These are phyloP conservation scores for Blastobotrys mokoenaii DNA, from an alignment of 805 yeast genomes.

Conservation along the genomic window DNA sequence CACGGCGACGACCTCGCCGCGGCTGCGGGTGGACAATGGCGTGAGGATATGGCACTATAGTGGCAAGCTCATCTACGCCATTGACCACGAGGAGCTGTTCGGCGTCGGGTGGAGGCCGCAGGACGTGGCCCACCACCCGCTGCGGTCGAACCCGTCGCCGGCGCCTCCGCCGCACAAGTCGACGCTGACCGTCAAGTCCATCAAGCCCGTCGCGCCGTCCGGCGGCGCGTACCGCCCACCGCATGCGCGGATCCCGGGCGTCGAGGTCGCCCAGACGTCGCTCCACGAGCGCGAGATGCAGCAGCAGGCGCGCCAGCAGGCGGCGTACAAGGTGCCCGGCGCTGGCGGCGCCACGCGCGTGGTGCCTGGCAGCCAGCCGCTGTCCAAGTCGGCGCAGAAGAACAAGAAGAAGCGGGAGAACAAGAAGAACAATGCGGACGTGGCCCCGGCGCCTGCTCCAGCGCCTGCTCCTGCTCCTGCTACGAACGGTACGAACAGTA, in stretches of 20 bases:
- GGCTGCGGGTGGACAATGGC: conserved; percentile 94
- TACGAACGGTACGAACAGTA: conserved; percentile 1
- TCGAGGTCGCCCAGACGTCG: conserved; percentile 25
- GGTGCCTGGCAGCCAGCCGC: conserved; percentile 26
- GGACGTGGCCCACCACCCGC: conserved; percentile 46
- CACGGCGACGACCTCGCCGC: conserved; percentile 95
- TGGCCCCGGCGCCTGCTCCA: conserved; percentile 23
- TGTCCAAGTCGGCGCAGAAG: conserved; percentile 56
- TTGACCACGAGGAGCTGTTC: conserved; percentile 74
- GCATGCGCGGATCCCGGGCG: conserved; percentile 60
- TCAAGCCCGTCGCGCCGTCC: conserved; percentile 42
- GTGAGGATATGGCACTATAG: conserved; percentile 87
- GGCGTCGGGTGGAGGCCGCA: conserved; percentile 81
- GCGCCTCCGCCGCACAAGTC: conserved; percentile 65
- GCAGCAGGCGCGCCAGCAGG: conserved; percentile 3
- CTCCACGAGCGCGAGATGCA: conserved; percentile 20
- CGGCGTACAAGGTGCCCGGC: conserved; percentile 8
- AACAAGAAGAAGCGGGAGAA: conserved; percentile 63
- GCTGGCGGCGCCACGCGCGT: conserved; percentile 21
- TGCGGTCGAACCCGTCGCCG: conserved; percentile 30
- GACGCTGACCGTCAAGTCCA: conserved; percentile 38
- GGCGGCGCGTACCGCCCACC: conserved; percentile 94
- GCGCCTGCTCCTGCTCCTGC: conserved; percentile 11
- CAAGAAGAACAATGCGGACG: conserved; percentile 23
- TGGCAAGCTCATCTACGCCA: conserved; percentile 70